phyloP scores from a whole-genome alignment of 208 protist species.

The Leptomonas seymouri region DNA sequence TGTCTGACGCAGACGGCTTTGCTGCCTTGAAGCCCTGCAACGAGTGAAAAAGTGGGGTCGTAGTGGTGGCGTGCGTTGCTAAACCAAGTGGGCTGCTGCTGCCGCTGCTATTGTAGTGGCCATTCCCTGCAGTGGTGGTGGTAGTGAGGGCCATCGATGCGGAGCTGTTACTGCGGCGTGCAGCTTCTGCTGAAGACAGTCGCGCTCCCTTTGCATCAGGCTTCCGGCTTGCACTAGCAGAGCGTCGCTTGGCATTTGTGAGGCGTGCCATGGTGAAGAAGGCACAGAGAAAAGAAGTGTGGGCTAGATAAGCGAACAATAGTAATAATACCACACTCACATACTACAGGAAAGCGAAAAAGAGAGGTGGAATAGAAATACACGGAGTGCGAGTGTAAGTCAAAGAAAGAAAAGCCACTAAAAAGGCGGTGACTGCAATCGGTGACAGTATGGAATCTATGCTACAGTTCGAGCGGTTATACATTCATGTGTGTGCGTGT shows the following conservation, averaged over 20 bases:
- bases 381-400: too few species aligned
- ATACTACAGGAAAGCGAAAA: too few species aligned
- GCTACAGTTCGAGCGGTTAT: too few species aligned
- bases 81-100: not conserved
- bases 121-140: not conserved
- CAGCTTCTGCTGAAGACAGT: not conserved
- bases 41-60: too few species aligned
- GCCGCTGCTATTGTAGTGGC: not conserved
- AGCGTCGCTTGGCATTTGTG: not conserved
- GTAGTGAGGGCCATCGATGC: slow-evolving; percentile 23
- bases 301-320: not conserved
- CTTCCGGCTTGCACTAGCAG: not conserved
- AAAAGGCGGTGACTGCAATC: too few species aligned
- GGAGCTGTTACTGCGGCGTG: not conserved
- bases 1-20: too few species aligned
- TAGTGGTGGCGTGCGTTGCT: not conserved
- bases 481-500: too few species aligned
- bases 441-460: too few species aligned
- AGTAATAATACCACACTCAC: not conserved
- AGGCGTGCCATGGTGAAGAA: slow-evolving; percentile 2
- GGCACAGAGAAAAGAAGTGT: not conserved
- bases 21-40: too few species aligned
- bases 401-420: too few species aligned
- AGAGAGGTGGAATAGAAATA: too few species aligned
- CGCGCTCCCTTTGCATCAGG: not conserved